Percentiles rank a stretch among this genome's conserved stretches.
These are phyloP conservation scores for Ogataea parapolymorpha DNA, from an alignment of 805 yeast genomes.

Conservation along the genomic window DNA sequence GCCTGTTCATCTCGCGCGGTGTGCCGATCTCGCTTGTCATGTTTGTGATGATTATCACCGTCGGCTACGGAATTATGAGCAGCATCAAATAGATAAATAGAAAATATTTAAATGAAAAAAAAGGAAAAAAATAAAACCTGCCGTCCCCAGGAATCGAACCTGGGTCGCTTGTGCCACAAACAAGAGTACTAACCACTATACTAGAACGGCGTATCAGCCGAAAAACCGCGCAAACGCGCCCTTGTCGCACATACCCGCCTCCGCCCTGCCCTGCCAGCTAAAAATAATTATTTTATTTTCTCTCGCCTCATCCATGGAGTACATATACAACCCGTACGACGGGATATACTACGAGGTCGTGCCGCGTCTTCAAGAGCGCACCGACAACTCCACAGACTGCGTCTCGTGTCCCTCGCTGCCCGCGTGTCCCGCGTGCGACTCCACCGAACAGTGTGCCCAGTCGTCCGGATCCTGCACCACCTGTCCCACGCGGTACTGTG, in stretches of 20 bases:
- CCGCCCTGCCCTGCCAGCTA: not conserved
- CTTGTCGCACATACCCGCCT: not conserved
- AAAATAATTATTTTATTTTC: not conserved
- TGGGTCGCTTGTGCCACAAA: constrained; percentile 31
- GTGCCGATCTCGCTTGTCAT: constrained; percentile 47
- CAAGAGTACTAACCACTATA: constrained; percentile 31
- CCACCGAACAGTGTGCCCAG: constrained; percentile 50
- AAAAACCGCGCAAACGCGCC: not conserved
- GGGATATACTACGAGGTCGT: constrained; percentile 12
- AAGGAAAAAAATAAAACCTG: constrained; percentile 17
- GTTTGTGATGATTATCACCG: constrained; percentile 41
- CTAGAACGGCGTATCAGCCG: constrained; percentile 24
- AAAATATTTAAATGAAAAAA: not conserved
- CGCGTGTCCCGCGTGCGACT: constrained; percentile 53
- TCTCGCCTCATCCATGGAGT: constrained; percentile 7
- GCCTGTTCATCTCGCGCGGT: constrained; percentile 50
- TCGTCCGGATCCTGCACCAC: constrained; percentile 53
- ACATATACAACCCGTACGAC: constrained; percentile 2
- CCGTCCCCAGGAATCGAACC: constrained; percentile 29
- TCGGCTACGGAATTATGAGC: constrained; percentile 48
- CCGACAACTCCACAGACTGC: constrained; percentile 18
- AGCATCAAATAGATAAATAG: constrained; percentile 21
- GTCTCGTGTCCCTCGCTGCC: constrained; percentile 33
- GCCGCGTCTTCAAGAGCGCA: constrained; percentile 1
- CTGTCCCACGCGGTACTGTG: constrained; percentile 58